Base-by-base conservation (phyloP, 1,139 yeast species). In the Candida buenavistaensis region DNA sequence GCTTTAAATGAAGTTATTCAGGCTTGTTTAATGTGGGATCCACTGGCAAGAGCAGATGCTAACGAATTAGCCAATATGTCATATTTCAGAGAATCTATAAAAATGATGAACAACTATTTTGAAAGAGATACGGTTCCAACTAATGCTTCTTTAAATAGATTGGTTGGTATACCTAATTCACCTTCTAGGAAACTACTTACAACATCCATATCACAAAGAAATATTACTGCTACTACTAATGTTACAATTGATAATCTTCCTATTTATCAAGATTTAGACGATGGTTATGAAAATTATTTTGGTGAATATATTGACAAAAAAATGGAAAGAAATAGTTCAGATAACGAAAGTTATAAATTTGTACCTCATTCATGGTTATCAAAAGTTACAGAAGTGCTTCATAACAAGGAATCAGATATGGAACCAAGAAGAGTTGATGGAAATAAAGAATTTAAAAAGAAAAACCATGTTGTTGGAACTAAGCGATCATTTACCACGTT, bases 11-110 rank as follows among this genome's bases (percentile, higher is more conserved):
- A 73, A 13, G 76, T 80, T 3, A 67, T 81, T n/a, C 66, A 68
- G 47, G 57, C 62, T 0, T 82, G 89, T 50, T 62, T 82, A 20
- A 57, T 68, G 9, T 82, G 92, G 92, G 76, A 82, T 52, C 89
- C 90, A 1, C 56, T 59, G 19, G 51, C 58, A 5, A 66, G 92
- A 47, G 68, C 75, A 1, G 67, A 70, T 35, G 79, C 72, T 3
- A 63, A 60, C 4, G 57, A 56, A 5, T 43, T 82, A 19, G 62
- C 78, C 38, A 36, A 59, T 10, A 64, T 76, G 74, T 60, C 72
- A 0, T 84, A 78, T 51, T 83, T 83, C 53, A 57, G 59, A 36
- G 64, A 64, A 14, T 67, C 80, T 5, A 30, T 45, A 4, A 37
- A 20, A 6, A 22, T 35, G 30, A 34, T 43, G 39, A 45, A 41